Percentiles rank a stretch among this genome's conserved stretches.
phyloP scores from a whole-genome alignment of 129 eudicot species.

The Flaveria ramosissima region DNA sequence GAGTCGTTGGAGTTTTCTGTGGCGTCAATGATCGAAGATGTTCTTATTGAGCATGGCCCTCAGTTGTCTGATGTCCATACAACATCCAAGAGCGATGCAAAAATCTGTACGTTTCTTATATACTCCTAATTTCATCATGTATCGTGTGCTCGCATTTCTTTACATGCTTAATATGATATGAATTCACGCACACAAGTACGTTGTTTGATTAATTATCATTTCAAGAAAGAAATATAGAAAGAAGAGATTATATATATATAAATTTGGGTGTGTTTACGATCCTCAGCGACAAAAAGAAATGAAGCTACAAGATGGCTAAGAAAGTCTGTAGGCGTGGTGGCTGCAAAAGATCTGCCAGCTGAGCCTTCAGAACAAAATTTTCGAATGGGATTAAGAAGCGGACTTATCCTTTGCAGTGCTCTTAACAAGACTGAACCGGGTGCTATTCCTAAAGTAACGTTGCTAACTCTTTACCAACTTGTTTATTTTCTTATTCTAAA shows the following conservation, averaged over 20 bases:
- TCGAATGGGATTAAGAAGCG: constrained; percentile 80
- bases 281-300: constrained; percentile 74
- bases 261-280: constrained; percentile 12
- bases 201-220: constrained; percentile 12
- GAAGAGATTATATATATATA: background rate
- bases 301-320: constrained; percentile 89
- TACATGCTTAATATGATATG: too few species aligned
- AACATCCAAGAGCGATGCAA: constrained; percentile 57
- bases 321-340: constrained; percentile 72
- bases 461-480: background rate
- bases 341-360: constrained; percentile 86
- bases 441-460: constrained; percentile 64
- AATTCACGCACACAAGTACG: background rate
- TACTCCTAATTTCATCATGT: too few species aligned
- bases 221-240: background rate
- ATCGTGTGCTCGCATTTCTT: too few species aligned
- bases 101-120: constrained; percentile 52
- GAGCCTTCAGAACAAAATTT: constrained; percentile 91
- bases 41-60: constrained; percentile 67
- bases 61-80: constrained; percentile 52
- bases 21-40: constrained; percentile 67
- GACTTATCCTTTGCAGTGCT: constrained; percentile 76
- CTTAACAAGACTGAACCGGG: constrained; percentile 78
- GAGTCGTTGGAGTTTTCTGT: constrained; percentile 39
- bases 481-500: background rate